A percentile compares a stretch with the other conserved stretches of the same genome.
phyloP scores from a whole-genome alignment of 2,329 filamentous ascomycete genomes.

The Penicillium sp. region DNA sequence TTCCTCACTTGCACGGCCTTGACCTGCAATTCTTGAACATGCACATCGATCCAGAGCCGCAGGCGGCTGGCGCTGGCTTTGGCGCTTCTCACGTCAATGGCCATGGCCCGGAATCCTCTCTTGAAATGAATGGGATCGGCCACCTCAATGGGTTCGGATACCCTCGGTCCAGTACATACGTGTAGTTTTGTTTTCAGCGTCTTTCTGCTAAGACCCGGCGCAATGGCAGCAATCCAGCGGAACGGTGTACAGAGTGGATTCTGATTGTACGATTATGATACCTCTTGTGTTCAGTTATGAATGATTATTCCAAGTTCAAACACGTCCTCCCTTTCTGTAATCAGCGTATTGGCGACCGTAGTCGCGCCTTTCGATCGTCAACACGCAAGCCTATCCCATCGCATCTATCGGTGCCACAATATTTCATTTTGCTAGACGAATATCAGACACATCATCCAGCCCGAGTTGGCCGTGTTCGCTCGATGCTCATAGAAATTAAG shows the following conservation, averaged over 20 bases:
- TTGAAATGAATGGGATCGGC: constrained; percentile 28
- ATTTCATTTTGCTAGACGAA: too few relatives aligned
- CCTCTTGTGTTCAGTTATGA: constrained; percentile 35
- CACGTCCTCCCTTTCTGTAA: not conserved
- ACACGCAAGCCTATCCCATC: too few relatives aligned
- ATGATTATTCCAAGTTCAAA: constrained; percentile 11
- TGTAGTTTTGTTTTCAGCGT: constrained; percentile 31
- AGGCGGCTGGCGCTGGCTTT: constrained; percentile 17
- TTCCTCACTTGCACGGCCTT: constrained; percentile 46
- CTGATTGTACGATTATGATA: constrained; percentile 45
- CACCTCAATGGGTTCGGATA: constrained; percentile 37
- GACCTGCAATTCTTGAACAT: constrained; percentile 40
- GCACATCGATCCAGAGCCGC: constrained; percentile 42
- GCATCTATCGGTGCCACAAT: too few relatives aligned
- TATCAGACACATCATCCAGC: too few relatives aligned
- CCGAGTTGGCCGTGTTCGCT: too few relatives aligned
- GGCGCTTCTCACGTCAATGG: constrained; percentile 31
- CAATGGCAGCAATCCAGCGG: constrained; percentile 20
- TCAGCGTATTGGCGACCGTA: constrained; percentile 1
- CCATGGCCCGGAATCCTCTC: constrained; percentile 23
- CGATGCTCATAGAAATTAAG: too few relatives aligned
- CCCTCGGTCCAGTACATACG: constrained; percentile 40
- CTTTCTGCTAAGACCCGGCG: constrained; percentile 21
- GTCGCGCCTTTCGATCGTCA: not conserved
- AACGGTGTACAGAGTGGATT: constrained; percentile 33